phyloP scores from a whole-genome alignment of 495 filamentous ascomycete genomes.

The Ramalina intermedia region DNA sequence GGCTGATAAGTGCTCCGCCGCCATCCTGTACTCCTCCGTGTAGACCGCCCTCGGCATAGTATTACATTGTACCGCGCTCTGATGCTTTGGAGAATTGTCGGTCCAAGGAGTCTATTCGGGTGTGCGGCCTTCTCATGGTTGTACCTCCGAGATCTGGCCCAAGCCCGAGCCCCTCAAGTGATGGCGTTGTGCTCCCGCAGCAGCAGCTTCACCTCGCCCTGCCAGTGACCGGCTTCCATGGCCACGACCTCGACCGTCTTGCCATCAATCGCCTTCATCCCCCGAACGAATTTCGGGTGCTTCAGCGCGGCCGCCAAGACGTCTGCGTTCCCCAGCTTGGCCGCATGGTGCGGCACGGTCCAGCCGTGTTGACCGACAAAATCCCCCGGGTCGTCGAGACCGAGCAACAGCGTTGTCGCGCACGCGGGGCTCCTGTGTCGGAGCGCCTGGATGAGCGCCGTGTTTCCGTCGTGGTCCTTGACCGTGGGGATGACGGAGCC shows the following conservation, averaged over 20 bases:
- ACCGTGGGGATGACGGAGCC: slow-evolving; percentile 1
- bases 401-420: slow-evolving; percentile 1
- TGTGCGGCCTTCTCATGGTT: no score
- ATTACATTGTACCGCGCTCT: no score
- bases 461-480: slow-evolving; percentile 8
- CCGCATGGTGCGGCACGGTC: slow-evolving; percentile 7
- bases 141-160: no score
- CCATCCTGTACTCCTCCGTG: no score
- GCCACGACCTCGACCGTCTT: slow-evolving; percentile 8
- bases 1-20: no score
- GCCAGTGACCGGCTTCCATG: slow-evolving; percentile 5
- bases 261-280: slow-evolving; percentile 9
- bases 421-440: background rate
- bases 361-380: slow-evolving; percentile 7
- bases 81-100: no score
- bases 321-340: slow-evolving; percentile 4
- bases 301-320: background rate
- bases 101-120: no score
- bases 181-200: background rate
- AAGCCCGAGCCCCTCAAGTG: no score
- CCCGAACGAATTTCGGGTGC: slow-evolving; percentile 2
- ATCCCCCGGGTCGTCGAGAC: slow-evolving; percentile 3
- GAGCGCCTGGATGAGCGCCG: slow-evolving; percentile 4
- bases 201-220: background rate
- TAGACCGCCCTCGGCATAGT: no score